Base-by-base conservation (phyloP, 495 filamentous ascomycete species). In the Neurospora sp. region DNA sequence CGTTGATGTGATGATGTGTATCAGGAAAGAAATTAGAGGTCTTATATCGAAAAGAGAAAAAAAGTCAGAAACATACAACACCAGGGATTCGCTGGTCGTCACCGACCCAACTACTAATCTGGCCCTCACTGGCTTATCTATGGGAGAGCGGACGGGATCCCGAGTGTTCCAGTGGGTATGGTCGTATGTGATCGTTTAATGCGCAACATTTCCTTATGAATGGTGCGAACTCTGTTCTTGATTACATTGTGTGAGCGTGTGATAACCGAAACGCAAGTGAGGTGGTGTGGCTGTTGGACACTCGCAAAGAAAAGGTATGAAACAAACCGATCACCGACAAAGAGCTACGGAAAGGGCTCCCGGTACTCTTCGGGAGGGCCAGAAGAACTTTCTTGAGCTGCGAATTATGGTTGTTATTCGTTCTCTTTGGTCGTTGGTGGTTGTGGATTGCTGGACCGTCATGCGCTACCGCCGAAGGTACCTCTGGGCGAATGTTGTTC, bases 41-140 rank as follows among this genome's bases (percentile, higher is more conserved):
- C 13, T 6, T 40, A 6, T 6, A 40, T 5, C 39, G 13, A 45
- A n/a, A n/a, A 45, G 15, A 45, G 2, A n/a, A n/a, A 1, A 45
- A 45, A 45, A 17, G 15, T 40, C 39, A 66, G 73, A 71, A 69
- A 77, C 71, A 77, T 78, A 75, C 77, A 78, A 77, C 77, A 74
- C 77, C 77, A 70, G 75, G 77, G 71, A 78, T 77, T 77, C 77
- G 70, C 77, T 76, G 71, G 71, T 86, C 79, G 81, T 85, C 84
- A 85, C 82, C 84, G 78, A 85, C 83, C 81, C 79, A 81, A 85
- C 80, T 84, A 84, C 84, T 84, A 78, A 77, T 83, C 80, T 71
- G 69, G 75, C 42, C 42, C 42, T 45, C 42, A 45, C 42, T 45
- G 42, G 42, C 42, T 45, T 45, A 45, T 28, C 24, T 28, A 28